These are phyloP conservation scores for Nepenthes mirabilis DNA, from an alignment of 148 eudicot genomes.

Conservation along the genomic window DNA sequence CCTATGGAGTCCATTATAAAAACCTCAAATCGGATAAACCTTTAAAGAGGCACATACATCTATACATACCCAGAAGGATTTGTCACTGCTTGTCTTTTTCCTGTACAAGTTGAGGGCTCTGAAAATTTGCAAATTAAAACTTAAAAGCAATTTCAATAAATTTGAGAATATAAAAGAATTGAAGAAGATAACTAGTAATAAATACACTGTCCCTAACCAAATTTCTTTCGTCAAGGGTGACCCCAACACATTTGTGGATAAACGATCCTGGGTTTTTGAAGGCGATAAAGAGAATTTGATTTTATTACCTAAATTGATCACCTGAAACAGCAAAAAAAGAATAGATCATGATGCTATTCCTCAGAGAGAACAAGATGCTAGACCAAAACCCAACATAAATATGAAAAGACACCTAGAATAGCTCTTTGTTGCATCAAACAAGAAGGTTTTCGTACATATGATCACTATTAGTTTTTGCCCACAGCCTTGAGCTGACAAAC, in stretches of 20 bases:
- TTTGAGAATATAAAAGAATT: background rate
- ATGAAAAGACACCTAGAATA: background rate
- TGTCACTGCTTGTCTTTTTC: slow-evolving; percentile 72
- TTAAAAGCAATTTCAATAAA: slow-evolving; percentile 8
- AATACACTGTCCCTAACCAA: slow-evolving; percentile 41
- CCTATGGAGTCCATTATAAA: background rate
- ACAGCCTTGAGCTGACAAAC: background rate
- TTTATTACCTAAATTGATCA: slow-evolving; percentile 83
- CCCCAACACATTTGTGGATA: slow-evolving; percentile 83
- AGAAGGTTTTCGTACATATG: too few relatives aligned
- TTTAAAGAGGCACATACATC: background rate
- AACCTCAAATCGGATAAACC: background rate
- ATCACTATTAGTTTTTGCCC: background rate
- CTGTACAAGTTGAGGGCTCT: slow-evolving; percentile 79
- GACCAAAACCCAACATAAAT: too few relatives aligned
- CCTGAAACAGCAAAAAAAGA: slow-evolving; percentile 21
- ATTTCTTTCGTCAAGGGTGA: slow-evolving; percentile 83
- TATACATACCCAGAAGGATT: slow-evolving; percentile 67
- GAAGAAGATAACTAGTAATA: slow-evolving; percentile 2
- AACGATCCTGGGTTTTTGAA: slow-evolving; percentile 64
- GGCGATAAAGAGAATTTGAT: slow-evolving; percentile 88
- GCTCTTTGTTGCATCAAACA: background rate
- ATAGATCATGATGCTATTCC: background rate
- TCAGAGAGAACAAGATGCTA: too few relatives aligned
- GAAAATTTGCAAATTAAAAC: slow-evolving; percentile 47